A percentile compares a stretch with the other conserved stretches of the same genome.
phyloP scores from a whole-genome alignment of 495 filamentous ascomycete genomes.

The Penicillium egyptiacum region DNA sequence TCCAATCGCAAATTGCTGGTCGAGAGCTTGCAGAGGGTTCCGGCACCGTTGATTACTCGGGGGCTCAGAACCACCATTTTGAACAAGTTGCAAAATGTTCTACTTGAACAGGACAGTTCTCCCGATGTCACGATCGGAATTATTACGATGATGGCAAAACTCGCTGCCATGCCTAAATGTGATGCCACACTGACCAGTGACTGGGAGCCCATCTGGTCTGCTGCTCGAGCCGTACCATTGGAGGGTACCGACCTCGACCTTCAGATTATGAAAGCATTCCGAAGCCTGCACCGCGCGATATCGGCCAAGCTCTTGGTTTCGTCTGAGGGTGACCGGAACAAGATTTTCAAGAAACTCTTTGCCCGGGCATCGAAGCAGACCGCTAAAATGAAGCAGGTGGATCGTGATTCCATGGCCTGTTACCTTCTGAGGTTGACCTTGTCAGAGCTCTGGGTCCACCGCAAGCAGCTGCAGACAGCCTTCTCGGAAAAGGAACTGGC shows the following conservation, averaged over 20 bases:
- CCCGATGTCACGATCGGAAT: conserved; percentile 36
- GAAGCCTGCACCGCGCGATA: conserved; percentile 39
- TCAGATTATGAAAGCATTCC: conserved; percentile 45
- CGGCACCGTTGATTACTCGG: conserved; percentile 38
- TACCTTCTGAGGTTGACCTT: conserved; percentile 43
- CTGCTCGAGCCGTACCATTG: conserved; percentile 38
- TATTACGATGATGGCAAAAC: conserved; percentile 45
- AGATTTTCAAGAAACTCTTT: conserved; percentile 41
- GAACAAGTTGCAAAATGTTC: conserved; percentile 38
- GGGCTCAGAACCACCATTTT: conserved; percentile 38
- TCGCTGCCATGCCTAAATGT: conserved; percentile 45
- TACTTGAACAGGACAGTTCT: conserved; percentile 33
- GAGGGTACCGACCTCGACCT: conserved; percentile 40
- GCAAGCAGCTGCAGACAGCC: conserved; percentile 29
- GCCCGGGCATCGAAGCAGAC: conserved; percentile 35
- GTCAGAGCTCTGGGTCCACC: conserved; percentile 42
- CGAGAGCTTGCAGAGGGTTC: conserved; percentile 45
- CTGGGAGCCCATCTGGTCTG: conserved; percentile 44
- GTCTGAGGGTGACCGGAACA: conserved; percentile 37
- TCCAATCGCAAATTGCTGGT: conserved; percentile 36
- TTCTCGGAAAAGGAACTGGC: conserved; percentile 37
- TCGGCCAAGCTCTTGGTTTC: conserved; percentile 40
- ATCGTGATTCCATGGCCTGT: conserved; percentile 42
- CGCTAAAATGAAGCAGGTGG: conserved; percentile 38
- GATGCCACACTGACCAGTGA: conserved; percentile 39